Evolutionary conservation across 2,329 filamentous ascomycete genomes (phyloP).

Genomic region (Colletotrichum plurivorum): DNA sequence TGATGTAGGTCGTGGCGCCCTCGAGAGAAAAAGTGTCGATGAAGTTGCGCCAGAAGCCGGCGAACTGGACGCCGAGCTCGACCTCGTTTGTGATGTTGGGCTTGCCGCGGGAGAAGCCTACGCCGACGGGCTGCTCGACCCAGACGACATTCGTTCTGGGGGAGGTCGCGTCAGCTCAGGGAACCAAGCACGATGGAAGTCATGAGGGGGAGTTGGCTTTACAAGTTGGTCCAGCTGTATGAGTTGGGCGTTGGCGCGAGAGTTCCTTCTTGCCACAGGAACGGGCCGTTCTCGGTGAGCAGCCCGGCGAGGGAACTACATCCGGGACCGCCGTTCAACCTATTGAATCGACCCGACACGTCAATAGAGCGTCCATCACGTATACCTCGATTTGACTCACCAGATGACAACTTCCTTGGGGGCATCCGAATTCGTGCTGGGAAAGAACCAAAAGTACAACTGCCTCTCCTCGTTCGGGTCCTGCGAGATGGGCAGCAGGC

Average conservation of each 20-base stretch:
- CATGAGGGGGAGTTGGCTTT: too few species aligned
- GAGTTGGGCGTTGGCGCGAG: slow-evolving; percentile 74
- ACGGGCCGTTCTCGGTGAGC: slow-evolving; percentile 83
- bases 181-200: too few species aligned
- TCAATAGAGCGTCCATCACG: neutral
- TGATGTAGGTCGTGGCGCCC: slow-evolving; percentile 79
- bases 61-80: slow-evolving; percentile 79
- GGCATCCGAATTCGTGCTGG: slow-evolving; percentile 64
- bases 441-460: slow-evolving; percentile 79
- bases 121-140: slow-evolving; percentile 78
- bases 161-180: too few species aligned
- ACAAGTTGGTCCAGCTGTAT: slow-evolving; percentile 79
- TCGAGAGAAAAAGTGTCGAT: slow-evolving; percentile 77
- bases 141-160: slow-evolving; percentile 78
- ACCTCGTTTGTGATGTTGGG: slow-evolving; percentile 76
- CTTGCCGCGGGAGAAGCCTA: slow-evolving; percentile 78
- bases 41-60: slow-evolving; percentile 87
- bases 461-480: slow-evolving; percentile 61
- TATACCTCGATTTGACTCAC: slow-evolving; percentile 41
- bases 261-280: slow-evolving; percentile 80
- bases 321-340: slow-evolving; percentile 54
- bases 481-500: slow-evolving; percentile 70
- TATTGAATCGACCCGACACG: neutral
- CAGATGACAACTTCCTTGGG: slow-evolving; percentile 74
- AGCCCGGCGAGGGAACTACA: slow-evolving; percentile 76